Percentiles rank a stretch among this genome's conserved stretches.
Evolutionary conservation across 371 early-diverging fungal genomes (phyloP).

Genomic region (Capillidium heterosporum): DNA sequence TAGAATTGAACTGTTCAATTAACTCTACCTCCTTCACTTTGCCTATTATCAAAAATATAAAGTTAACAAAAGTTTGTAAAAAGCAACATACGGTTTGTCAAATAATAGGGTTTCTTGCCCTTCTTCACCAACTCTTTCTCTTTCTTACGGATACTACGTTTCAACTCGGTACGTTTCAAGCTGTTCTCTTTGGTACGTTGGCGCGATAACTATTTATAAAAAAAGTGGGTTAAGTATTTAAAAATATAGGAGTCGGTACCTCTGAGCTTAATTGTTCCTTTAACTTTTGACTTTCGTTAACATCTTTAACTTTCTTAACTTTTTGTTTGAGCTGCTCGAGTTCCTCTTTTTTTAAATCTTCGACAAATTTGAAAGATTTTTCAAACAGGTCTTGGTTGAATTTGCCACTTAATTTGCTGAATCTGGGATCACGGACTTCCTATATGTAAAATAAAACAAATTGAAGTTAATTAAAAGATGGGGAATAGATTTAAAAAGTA

Average conservation of each 20-base stretch:
- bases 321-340: slow-evolving; percentile 31
- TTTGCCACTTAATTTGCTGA: slow-evolving; percentile 59
- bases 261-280: slow-evolving; percentile 22
- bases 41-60: slow-evolving; percentile 18
- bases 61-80: neutral
- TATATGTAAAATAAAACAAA: too few relatives aligned
- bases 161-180: slow-evolving; percentile 38
- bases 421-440: slow-evolving; percentile 69
- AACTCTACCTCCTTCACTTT: slow-evolving; percentile 54
- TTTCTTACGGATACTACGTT: slow-evolving; percentile 44
- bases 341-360: slow-evolving; percentile 51
- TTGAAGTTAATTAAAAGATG: too few relatives aligned
- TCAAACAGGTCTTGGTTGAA: slow-evolving; percentile 71
- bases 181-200: slow-evolving; percentile 10
- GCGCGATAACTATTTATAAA: slow-evolving; percentile 8
- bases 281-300: slow-evolving; percentile 20
- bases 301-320: slow-evolving; percentile 36
- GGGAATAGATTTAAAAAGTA: too few relatives aligned
- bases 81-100: slow-evolving; percentile 45
- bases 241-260: slow-evolving; percentile 13
- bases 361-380: slow-evolving; percentile 60
- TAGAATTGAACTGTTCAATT: slow-evolving; percentile 46
- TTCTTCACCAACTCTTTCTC: slow-evolving; percentile 55
- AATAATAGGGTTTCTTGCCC: slow-evolving; percentile 75
- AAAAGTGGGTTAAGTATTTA: neutral